These are phyloP conservation scores for Puccinellia tenuiflora DNA, from an alignment of 176 grass and related monocot genomes.

Conservation along the genomic window DNA sequence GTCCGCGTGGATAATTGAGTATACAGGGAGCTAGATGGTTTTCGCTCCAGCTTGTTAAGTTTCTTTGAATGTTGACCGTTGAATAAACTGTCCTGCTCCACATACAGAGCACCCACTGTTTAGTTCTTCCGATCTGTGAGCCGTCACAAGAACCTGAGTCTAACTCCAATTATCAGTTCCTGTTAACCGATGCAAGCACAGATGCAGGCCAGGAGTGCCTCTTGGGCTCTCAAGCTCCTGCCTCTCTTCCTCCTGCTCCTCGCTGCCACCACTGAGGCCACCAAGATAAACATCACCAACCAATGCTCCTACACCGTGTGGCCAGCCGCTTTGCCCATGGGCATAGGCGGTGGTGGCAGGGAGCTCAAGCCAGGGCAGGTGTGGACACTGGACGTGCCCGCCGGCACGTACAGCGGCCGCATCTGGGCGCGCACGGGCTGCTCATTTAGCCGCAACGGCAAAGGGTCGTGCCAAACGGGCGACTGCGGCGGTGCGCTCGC, in stretches of 20 bases:
- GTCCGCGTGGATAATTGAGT: too few relatives aligned
- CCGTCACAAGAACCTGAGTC: too few relatives aligned
- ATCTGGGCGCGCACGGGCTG: constrained; percentile 16
- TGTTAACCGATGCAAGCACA: not conserved
- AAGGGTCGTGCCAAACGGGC: not conserved
- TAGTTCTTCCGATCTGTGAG: too few relatives aligned
- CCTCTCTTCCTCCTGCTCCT: not conserved
- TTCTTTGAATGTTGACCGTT: not conserved
- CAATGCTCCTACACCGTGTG: not conserved
- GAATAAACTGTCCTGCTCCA: not conserved
- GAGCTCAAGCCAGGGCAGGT: not conserved
- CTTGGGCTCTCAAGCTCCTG: not conserved
- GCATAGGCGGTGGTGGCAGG: not conserved
- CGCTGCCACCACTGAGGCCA: not conserved
- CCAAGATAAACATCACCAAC: not conserved
- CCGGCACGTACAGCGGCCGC: not conserved
- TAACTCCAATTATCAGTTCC: not conserved
- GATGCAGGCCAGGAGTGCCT: not conserved
- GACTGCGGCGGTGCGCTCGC: not conserved
- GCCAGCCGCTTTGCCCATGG: not conserved
- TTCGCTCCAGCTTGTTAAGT: not conserved
- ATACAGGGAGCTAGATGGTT: not conserved
- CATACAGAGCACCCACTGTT: not conserved
- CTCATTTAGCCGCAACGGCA: not conserved
- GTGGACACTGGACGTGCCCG: not conserved